Base-by-base conservation (phyloP, 768 basidiomycete species). In the Sporobolomyces roseus region DNA sequence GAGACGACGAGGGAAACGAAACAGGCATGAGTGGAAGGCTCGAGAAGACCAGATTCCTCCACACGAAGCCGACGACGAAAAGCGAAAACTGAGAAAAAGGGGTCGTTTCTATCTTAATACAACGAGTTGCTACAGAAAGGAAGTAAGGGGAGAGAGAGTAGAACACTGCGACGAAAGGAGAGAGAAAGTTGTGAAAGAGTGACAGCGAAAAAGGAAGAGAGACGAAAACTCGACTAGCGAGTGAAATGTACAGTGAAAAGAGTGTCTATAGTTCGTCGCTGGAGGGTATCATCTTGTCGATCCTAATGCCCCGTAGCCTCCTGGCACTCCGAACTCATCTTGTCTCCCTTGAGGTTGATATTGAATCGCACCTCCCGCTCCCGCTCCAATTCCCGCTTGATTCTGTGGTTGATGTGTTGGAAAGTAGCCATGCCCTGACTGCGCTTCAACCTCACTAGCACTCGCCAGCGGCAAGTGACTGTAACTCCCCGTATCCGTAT, bases 391-490 rank as follows among this genome's bases (percentile, higher is more conserved):
- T 16, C 41, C 36, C 12, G 54, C 36, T 43, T 56, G 56, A 29
- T 38, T 38, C 25, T n/a, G 56, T 2, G 38, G 38, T 9, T 9
- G 38, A 9, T 9, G 38, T 9, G 38, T 9, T 41, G 38, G 38
- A 41, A 33, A 41, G 56, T 43, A 58, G 27, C 41, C 38, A 3
- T 36, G 12, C 52, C 4, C 6, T 32, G 14, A 45, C 23, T 60
- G 58, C 2, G 58, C 33, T 30, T 60, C 61, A 3, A 67, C 46
- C 48, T 67, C 66, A 38, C 43, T 43, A 52, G 53, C 66, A 46
- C 60, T 62, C 54, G 60, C 60, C 23, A 67, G 54, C 19, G 66
- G 66, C 21, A 67, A 27, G 30, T 67, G 66, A 17, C 45, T 6
- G 10, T 55, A 67, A 10, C 43, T 35, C 4, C 12, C 36, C 19